A percentile compares a stretch with the other conserved stretches of the same genome.
These are phyloP conservation scores for Cyclotella choctawhatcheeana DNA, from an alignment of 108 stramenopile genomes.

Conservation along the genomic window DNA sequence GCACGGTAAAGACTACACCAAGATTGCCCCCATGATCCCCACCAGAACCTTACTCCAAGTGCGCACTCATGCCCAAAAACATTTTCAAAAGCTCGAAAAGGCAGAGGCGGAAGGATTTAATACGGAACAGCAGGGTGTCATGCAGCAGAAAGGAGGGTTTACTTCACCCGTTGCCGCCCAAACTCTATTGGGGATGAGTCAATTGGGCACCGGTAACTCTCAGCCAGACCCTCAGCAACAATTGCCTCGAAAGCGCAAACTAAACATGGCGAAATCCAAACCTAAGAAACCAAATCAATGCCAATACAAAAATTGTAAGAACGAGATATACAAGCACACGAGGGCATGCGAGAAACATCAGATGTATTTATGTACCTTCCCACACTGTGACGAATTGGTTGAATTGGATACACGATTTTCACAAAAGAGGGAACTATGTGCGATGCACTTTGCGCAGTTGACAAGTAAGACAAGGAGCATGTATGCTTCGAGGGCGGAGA, in stretches of 20 bases:
- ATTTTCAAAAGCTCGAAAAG: slow-evolving; percentile 6
- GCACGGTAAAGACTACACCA: slow-evolving; percentile 94
- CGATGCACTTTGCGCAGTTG: neutral
- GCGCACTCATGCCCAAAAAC: slow-evolving; percentile 87
- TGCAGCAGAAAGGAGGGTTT: slow-evolving; percentile 8
- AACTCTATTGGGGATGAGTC: slow-evolving; percentile 6
- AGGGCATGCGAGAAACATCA: slow-evolving; percentile 5
- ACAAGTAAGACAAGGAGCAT: neutral
- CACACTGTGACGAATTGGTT: slow-evolving; percentile 6
- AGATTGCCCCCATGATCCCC: slow-evolving; percentile 75
- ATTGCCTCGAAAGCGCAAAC: neutral
- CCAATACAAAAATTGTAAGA: slow-evolving; percentile 5
- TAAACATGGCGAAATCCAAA: neutral
- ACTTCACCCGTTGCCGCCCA: slow-evolving; percentile 14
- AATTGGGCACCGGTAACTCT: slow-evolving; percentile 1
- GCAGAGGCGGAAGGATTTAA: too few species aligned
- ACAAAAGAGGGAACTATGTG: slow-evolving; percentile 17
- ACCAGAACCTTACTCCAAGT: slow-evolving; percentile 83
- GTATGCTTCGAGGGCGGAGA: neutral
- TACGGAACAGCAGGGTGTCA: too few species aligned
- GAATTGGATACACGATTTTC: slow-evolving; percentile 10
- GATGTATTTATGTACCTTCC: neutral
- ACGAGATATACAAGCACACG: neutral
- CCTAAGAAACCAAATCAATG: neutral
- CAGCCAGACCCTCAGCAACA: neutral